Evolutionary conservation across 2,329 filamentous ascomycete species (phyloP), one percentile per base, ranked within the genome.

Genomic region (Zarea fungicola): DNA sequence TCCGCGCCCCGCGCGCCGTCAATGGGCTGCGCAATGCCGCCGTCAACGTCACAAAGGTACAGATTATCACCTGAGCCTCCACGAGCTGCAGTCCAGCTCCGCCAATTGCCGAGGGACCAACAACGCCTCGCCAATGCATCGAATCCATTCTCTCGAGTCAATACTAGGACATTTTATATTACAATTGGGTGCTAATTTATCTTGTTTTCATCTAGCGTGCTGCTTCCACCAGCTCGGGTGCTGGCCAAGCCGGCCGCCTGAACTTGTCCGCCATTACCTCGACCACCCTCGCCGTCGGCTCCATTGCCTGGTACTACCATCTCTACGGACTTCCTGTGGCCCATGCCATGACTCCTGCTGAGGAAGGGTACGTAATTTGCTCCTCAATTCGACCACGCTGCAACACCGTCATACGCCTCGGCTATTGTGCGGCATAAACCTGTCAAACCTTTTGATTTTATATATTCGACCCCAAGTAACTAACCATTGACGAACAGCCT

Each of bases 221-320:
- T 59, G 75, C 79, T 56, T 92, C 89, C 64, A 85, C 87, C 63
- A 83, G 82, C 73, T 85, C 85, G 71, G 77, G 81, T 68, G 81
- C 86, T 69, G 77, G 83, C 68, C 81, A 85, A 66, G 68, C 71
- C 62, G 84, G 87, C 72, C 84, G 85, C 73, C 78, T 93, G 71
- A 96, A 92, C 73, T 78, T 91, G 63, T 87, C 91, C 67, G 89
- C 89, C 65, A 81, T 83, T 64, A 88, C 87, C 66, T 91, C 93
- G 61, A 96, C 90, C 61, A 83, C 86, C 62, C 80, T 90, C 65
- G 89, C 92, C 62, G 77, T 89, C 71, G 91, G 90, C 63, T 92
- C 92, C 59, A 84, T 92, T 64, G 91, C 89, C 62, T 97, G 91
- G 90, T 97, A 96, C 77, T 95, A 92, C 72, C 89, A 96, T 74